Evolutionary conservation across 805 yeast genomes (phyloP), one percentile per base, ranked within the genome.

Genomic region (Metschnikowia santaceciliae): DNA sequence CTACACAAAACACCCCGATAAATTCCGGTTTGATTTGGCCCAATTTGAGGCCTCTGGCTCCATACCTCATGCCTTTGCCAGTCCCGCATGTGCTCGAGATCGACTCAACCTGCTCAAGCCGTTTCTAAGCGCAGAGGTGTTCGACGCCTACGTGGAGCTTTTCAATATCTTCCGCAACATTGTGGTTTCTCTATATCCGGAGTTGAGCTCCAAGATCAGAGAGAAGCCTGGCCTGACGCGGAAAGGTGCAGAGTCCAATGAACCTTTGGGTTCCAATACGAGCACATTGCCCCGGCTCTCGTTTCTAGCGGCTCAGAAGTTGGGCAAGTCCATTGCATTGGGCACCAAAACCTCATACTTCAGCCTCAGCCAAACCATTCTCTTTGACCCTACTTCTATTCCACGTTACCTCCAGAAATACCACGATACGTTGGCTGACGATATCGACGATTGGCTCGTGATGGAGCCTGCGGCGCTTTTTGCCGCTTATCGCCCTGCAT

Each of bases 381-480:
- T 62, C 4, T 64, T 64, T 30, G 63, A 56, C 36, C 60, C 63
- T 4, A 58, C 61, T 4, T 61, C 66, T 1, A 52, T 71, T 14
- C 71, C 74, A 0, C 40, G 35, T 1, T 53, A 58, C 20, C 54
- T 68, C 6, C 59, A 58, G 46, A 45, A 54, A 32, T 61, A 59
- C 50, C 61, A 63, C 32, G 54, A 58, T 4, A 55, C 59, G 14
- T 58, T 72, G 22, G 51, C 60, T 10, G 69, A 69, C 39, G 75
- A 70, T 45, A 64, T 72, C 2, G 75, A 71, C 48, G 59, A 54
- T 11, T 72, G 76, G 76, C 61, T 73, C 8, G 63, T 56, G 32
- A 55, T 68, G 55, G 71, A 70, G 34, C 75, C 75, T 1, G 35
- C 42, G 11, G 32, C 58, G 10, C 52, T 70, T 8, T 57, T 60